phyloP scores from a whole-genome alignment of 352 stramenopile genomes.

The Phytophthora tentaculata region DNA sequence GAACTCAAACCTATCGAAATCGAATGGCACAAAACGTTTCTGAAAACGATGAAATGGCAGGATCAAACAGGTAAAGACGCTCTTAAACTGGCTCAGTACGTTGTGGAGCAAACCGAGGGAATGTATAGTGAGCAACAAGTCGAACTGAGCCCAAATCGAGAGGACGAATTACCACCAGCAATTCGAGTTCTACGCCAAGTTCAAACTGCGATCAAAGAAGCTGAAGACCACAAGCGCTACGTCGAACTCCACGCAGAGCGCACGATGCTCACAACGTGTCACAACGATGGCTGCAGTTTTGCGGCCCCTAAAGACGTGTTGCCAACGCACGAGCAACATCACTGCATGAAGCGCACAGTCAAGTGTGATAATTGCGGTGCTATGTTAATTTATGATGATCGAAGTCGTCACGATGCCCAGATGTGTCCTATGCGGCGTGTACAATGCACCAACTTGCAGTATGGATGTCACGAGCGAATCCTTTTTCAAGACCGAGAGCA shows the following conservation, averaged over 20 bases:
- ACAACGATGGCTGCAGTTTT: conserved; percentile 53
- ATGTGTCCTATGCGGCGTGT: conserved; percentile 51
- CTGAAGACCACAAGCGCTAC: conserved; percentile 57
- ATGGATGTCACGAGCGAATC: conserved; percentile 53
- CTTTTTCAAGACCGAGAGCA: conserved; percentile 39
- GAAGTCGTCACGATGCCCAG: conserved; percentile 36
- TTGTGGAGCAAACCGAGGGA: conserved; percentile 25
- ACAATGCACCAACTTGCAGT: conserved; percentile 57
- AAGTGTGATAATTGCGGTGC: conserved; percentile 58
- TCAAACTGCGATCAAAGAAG: conserved; percentile 41
- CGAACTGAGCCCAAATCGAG: conserved; percentile 30
- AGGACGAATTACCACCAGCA: conserved; percentile 8
- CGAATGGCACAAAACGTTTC: conserved; percentile 65
- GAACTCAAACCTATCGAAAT: conserved; percentile 29
- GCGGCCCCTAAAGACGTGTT: conserved; percentile 61
- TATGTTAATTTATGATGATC: conserved; percentile 45
- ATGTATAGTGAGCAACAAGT: conserved; percentile 24
- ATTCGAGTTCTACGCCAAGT: conserved; percentile 48
- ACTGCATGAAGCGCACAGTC: conserved; percentile 58
- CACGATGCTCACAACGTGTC: conserved; percentile 50
- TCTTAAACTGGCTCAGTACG: conserved; percentile 37
- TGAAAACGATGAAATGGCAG: conserved; percentile 40
- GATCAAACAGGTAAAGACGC: conserved; percentile 46
- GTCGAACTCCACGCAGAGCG: conserved; percentile 54
- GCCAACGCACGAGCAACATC: conserved; percentile 58